Evolutionary conservation across 495 filamentous ascomycete species (phyloP), one percentile per base, ranked within the genome.

Genomic region (Clavariopsis aquatica): DNA sequence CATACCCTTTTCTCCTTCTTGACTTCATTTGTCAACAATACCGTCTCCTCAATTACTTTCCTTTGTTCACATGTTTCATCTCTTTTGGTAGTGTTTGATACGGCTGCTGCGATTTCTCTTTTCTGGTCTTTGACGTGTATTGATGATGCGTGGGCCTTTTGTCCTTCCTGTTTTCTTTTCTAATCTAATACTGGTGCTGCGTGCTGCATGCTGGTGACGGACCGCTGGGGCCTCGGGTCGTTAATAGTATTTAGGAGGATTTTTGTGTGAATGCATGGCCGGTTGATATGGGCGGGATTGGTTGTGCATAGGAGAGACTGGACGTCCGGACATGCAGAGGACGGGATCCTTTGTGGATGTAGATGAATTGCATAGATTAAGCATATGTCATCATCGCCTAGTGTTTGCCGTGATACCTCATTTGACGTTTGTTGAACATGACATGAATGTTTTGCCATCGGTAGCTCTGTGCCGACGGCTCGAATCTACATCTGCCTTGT

Each of bases 161-260:
- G n/a, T 43, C 17, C 49, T 61, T 53, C 49, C 23, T 60, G 43
- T 54, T 26, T 60, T 51, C 38, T 36, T 52, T 67, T 60, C 51
- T 66, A 67, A 67, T 62, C 22, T 67, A 67, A 67, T 67, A 52
- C 53, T 53, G 58, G 57, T 62, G 49, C 64, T 57, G 64, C 38
- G 47, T 59, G 55, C 64, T 57, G 64, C 38, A 34, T 59, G 55
- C 62, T 46, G 29, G 29, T 29, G 52, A 29, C 52, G 31, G 52
- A 56, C 52, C 29, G 34, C 29, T 43, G 52, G 10, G 52, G 52
- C 15, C 10, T 20, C 4, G 31, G 51, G 4, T 56, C 52, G 52
- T 56, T 56, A 56, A 56, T 56, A 38, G 52, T 41, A 56, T 56
- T 29, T n/a, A 9, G 52, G 28, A 29, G 17, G 27, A 2, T 8